These are phyloP conservation scores for Gnomoniopsis sp. DNA, from an alignment of 2,329 filamentous ascomycete species.

Conservation along the genomic window DNA sequence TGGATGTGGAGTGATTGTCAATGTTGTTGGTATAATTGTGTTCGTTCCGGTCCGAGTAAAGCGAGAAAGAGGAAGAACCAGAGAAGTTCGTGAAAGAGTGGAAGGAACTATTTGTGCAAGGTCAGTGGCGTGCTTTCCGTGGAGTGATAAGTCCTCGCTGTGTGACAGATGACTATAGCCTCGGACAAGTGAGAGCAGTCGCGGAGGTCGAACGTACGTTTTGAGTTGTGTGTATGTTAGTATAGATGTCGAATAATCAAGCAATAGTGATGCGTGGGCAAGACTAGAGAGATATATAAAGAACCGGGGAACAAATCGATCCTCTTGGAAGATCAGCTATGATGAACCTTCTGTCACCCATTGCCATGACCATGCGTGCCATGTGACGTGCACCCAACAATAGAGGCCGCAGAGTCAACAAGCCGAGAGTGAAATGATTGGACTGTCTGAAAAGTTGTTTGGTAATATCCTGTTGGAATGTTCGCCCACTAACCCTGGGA, in stretches of 20 bases:
- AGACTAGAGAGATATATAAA: too few species aligned
- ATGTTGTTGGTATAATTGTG: background rate
- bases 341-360: background rate
- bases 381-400: background rate
- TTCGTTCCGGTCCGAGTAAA: background rate
- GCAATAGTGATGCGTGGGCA: background rate
- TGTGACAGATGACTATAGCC: background rate
- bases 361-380: background rate
- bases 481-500: too few species aligned
- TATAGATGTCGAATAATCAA: background rate
- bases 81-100: background rate
- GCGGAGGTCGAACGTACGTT: too few species aligned
- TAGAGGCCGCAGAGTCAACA: background rate
- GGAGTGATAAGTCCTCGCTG: background rate
- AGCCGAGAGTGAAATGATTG: background rate
- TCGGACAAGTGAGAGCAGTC: background rate
- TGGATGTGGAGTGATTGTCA: background rate
- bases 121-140: background rate
- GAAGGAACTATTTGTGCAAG: background rate
- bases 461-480: constrained; percentile 3
- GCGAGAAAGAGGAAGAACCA: background rate
- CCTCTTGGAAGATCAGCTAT: background rate
- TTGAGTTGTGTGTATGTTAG: background rate
- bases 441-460: background rate
- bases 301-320: too few species aligned